These are phyloP conservation scores for Musa balbisiana DNA, from an alignment of 202 grass and related monocot species.

Conservation along the genomic window DNA sequence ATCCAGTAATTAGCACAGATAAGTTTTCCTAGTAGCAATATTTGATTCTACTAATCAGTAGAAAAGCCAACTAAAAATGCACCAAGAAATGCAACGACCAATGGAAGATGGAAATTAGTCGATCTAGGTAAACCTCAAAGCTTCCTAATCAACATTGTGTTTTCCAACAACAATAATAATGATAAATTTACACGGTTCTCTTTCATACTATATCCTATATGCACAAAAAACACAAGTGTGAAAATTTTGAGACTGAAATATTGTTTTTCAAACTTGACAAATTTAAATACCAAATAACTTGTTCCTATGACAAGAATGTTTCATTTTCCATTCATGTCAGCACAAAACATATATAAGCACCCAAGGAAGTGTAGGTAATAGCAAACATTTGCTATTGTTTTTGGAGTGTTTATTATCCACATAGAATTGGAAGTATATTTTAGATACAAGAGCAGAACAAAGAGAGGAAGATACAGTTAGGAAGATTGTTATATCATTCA, in stretches of 20 bases:
- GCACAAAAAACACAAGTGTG: not conserved
- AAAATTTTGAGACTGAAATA: too few relatives aligned
- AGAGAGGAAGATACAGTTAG: not conserved
- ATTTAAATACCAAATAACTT: not conserved
- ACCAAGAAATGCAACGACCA: too few relatives aligned
- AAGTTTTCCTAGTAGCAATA: too few relatives aligned
- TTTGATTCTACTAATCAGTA: too few relatives aligned
- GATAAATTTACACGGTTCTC: too few relatives aligned
- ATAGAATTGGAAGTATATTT: not conserved
- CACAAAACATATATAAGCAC: not conserved
- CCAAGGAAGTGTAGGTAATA: not conserved
- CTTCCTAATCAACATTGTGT: too few relatives aligned
- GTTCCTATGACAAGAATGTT: not conserved
- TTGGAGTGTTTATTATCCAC: not conserved
- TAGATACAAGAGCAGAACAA: not conserved
- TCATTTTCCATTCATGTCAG: not conserved
- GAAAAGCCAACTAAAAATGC: too few relatives aligned
- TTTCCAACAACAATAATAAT: too few relatives aligned
- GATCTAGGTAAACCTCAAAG: too few relatives aligned
- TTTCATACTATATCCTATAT: not conserved
- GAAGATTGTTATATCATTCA: not conserved
- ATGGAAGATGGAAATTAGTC: too few relatives aligned
- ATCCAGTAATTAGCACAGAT: too few relatives aligned
- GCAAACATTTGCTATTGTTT: conserved; percentile 1
- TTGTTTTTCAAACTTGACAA: not conserved